Conservation (phyloP, 306 rosid species). For the Carpinus viminea region DNA sequence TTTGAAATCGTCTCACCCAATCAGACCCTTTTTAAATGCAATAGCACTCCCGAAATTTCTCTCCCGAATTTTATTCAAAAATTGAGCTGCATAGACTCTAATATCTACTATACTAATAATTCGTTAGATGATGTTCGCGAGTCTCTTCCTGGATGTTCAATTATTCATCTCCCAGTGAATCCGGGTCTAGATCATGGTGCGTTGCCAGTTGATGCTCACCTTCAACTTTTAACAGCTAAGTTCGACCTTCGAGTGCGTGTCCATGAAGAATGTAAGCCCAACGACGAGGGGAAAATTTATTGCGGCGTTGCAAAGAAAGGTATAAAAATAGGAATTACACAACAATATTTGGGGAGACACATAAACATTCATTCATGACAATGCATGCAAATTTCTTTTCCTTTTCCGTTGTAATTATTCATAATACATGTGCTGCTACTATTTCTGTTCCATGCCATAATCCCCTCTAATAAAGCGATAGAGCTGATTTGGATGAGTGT, state of each 20-base stretch:
- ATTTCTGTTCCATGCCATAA: neutral
- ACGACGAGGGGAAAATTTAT: conserved; percentile 11
- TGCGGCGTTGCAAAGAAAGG: conserved; percentile 22
- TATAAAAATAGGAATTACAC: neutral
- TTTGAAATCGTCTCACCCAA: neutral
- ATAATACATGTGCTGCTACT: neutral
- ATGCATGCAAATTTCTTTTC: too few species aligned
- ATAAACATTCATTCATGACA: too few species aligned
- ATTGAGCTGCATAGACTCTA: too few species aligned
- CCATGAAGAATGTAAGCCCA: conserved; percentile 20
- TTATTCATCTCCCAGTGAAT: neutral
- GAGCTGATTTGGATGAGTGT: too few species aligned
- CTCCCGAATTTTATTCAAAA: neutral
- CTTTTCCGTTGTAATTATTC: too few species aligned
- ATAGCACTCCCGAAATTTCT: neutral
- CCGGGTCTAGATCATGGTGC: fast-evolving
- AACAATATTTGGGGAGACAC: too few species aligned
- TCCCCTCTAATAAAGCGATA: too few species aligned
- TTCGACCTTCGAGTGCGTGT: neutral
- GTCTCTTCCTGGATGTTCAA: neutral
- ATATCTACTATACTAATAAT: too few species aligned
- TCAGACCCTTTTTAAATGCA: conserved; percentile 19
- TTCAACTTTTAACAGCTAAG: too few species aligned
- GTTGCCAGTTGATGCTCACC: too few species aligned
- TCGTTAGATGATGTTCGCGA: too few species aligned